Conservation (phyloP, 805 yeast genomes). For the Metschnikowia lunata region DNA sequence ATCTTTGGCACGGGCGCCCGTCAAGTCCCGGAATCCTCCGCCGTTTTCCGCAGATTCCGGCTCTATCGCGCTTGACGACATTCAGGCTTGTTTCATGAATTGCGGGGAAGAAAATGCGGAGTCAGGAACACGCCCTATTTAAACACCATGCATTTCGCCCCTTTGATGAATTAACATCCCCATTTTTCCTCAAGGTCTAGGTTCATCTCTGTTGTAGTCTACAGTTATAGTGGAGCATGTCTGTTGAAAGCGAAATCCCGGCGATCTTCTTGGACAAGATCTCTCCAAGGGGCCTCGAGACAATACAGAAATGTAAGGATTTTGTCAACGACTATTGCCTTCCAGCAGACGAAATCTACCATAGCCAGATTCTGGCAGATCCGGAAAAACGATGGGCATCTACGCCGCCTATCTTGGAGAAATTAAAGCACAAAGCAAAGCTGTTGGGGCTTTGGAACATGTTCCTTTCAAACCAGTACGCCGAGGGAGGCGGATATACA, state of each 20-base stretch:
- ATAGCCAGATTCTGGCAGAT: constrained; percentile 35
- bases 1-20: no score
- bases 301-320: constrained; percentile 38
- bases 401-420: constrained; percentile 46
- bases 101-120: no score
- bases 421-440: constrained; percentile 50
- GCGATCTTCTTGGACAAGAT: constrained; percentile 35
- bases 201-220: no score
- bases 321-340: constrained; percentile 55
- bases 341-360: constrained; percentile 50
- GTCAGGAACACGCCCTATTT: no score
- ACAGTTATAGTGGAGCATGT: not conserved
- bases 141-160: no score
- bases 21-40: no score
- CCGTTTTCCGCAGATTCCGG: no score
- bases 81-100: no score
- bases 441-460: constrained; percentile 57
- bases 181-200: no score
- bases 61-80: no score
- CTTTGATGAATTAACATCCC: no score
- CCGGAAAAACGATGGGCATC: constrained; percentile 44
- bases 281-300: constrained; percentile 33
- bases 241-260: constrained; percentile 34
- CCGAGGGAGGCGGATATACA: constrained; percentile 53
- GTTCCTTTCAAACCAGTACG: constrained; percentile 46